Base-by-base conservation (phyloP, 768 basidiomycete genomes). In the Pleurotus pulmonarius region DNA sequence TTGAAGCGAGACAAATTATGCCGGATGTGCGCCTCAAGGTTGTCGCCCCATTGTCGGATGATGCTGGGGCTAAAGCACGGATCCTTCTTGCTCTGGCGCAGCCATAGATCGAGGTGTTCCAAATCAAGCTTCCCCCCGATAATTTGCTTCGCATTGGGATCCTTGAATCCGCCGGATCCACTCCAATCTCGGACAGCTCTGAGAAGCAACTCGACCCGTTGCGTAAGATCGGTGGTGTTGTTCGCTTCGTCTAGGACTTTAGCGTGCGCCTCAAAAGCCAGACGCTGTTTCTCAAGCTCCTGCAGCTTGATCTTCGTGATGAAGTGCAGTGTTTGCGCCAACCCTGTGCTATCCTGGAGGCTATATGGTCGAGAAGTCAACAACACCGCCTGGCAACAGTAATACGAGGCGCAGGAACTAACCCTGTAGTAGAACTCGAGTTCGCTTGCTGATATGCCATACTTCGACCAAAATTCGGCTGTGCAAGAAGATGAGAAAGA, bases 251-350 rank as follows among this genome's bases (percentile, higher is more conserved):
- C 59, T 46, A 76, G 58, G 22, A 71, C 68, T 16, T 65, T 62
- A 7, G 70, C 68, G 60, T 75, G 70, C 0, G 62, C 64, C 49
- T 72, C 63, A 56, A 72, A 75, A 2, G 67, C 64, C 0, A 66
- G 46, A 7, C 71, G 69, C 52, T 73, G 75, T 57, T 73, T 75
- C 55, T 75, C 73, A 38, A 77, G 63, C 54, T 77, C 75, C 46
- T 74, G 66, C n/a, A 77, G 69, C 59, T 79, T 78, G 59, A 73
- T 68, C 7, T 68, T 64, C 4, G 77, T 77, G 62, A 76, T 76
- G 56, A 74, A 75, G 48, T 75, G 73, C 11, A 76, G 68, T 4
- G 75, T 72, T 54, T 75, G 68, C 20, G 69, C 65, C 52, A 75
- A 73, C 20, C 72, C 47, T 9, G 47, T n/a, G 20, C 20, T 43